Evolutionary conservation across 2,329 filamentous ascomycete genomes (phyloP), one percentile per base, ranked within the genome.

Genomic region (Tolypocladium sp.): DNA sequence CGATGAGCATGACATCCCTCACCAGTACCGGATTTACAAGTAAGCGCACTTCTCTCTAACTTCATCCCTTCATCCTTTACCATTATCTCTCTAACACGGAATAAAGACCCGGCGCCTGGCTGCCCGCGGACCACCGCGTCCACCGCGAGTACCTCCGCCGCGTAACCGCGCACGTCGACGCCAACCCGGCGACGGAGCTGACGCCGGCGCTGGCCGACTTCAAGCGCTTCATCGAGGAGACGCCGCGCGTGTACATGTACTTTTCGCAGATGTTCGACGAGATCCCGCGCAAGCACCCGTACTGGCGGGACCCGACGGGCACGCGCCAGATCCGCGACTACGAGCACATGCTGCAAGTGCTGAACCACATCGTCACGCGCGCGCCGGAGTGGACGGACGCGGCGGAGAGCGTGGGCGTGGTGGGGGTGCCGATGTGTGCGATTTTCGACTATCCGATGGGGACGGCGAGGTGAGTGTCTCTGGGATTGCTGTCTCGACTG

Each of bases 191-290:
- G 5, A 72, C 79, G 63, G 70, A 79, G 2, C 75, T 90, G 0
- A 77, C 81, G 15, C 86, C 85, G 0, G 84, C 84, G 0, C 71
- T 90, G 0, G 65, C 79, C 62, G 87, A 89, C 63, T 89, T 91
- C 74, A 78, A 85, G 66, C 70, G 81, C 1, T 73, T 90, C 30
- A 90, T 91, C 62, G 87, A 90, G 69, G 70, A 70, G 35, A 84
- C 84, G 63, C 74, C 85, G 1, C 79, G 85, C 27, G 74, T 90
- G 33, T 86, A 84, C 74, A 85, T 90, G 79, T 83, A 86, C 69
- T 83, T 89, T 67, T 75, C 76, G 30, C 76, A 80, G 62, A 90
- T 90, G 88, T 90, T 88, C 71, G 76, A 82, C 37, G 84, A 90
- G 71, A 76, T 90, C 25, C 87, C 87, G 0, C 68, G 69, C 38